Conservation (phyloP, 352 stramenopile genomes). For the Globisporangium spinosum region DNA sequence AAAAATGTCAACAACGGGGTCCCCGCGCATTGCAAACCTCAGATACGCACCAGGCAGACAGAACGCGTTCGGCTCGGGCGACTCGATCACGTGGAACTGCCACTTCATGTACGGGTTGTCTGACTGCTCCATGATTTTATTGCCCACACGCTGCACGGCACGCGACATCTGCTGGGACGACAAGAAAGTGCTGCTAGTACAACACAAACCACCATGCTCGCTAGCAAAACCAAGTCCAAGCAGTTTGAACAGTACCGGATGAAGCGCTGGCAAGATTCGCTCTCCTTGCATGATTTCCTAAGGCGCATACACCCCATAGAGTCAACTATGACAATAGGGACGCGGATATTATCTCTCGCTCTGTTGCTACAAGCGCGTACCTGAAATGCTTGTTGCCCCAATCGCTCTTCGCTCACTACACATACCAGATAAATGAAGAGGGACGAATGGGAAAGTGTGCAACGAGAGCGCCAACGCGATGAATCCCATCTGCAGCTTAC, state of each 20-base stretch:
- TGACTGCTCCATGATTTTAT: conserved; percentile 45
- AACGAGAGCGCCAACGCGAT: no score
- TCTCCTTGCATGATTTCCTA: conserved; percentile 40
- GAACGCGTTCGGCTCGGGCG: conserved; percentile 68
- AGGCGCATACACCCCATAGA: no score
- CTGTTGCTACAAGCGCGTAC: neutral
- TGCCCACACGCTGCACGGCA: conserved; percentile 51
- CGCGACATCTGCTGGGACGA: conserved; percentile 40
- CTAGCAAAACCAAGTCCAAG: no score
- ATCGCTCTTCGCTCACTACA: conserved; percentile 36
- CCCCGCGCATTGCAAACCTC: neutral
- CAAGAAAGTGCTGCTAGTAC: neutral
- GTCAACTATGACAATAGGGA: neutral
- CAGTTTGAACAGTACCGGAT: conserved; percentile 30
- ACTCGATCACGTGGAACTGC: conserved; percentile 67
- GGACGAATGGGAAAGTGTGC: no score
- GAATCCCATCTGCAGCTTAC: neutral
- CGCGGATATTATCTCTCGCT: conserved; percentile 3
- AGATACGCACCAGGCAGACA: conserved; percentile 40
- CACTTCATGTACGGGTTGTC: conserved; percentile 56
- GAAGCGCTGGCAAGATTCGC: conserved; percentile 37
- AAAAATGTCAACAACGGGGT: neutral
- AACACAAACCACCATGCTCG: no score
- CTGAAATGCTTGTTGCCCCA: conserved; percentile 43
- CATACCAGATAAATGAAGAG: neutral